These are phyloP conservation scores for Hyaloscypha hepaticicola DNA, from an alignment of 495 filamentous ascomycete genomes.

Conservation along the genomic window DNA sequence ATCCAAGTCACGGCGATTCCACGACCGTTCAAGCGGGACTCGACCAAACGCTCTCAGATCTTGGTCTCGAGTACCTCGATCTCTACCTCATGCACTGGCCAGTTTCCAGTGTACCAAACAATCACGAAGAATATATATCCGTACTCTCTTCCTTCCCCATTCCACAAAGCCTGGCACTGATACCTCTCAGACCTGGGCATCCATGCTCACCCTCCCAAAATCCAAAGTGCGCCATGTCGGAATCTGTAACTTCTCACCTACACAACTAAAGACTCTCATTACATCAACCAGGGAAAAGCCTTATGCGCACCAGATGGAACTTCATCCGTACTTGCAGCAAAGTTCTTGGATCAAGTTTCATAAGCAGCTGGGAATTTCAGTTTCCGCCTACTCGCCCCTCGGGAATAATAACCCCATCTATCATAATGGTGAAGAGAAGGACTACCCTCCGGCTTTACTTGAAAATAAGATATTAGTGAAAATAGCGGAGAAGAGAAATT, in stretches of 20 bases:
- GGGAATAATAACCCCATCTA: slow-evolving; percentile 64
- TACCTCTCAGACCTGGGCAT: slow-evolving; percentile 1
- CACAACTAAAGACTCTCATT: slow-evolving; percentile 69
- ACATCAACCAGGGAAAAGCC: slow-evolving; percentile 61
- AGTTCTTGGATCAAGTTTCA: slow-evolving; percentile 74
- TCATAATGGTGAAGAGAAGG: not conserved
- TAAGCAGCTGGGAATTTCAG: slow-evolving; percentile 64
- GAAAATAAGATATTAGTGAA: slow-evolving; percentile 64
- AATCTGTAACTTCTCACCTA: slow-evolving; percentile 75
- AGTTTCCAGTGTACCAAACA: slow-evolving; percentile 64
- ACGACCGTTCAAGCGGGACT: slow-evolving; percentile 61
- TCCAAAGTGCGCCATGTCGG: slow-evolving; percentile 71
- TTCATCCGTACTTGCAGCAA: slow-evolving; percentile 78
- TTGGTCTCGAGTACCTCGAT: slow-evolving; percentile 77
- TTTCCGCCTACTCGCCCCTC: slow-evolving; percentile 71
- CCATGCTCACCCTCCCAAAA: not conserved
- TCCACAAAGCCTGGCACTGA: not conserved
- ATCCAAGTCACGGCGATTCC: slow-evolving; percentile 55
- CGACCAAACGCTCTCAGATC: slow-evolving; percentile 62
- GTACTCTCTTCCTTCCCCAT: not conserved
- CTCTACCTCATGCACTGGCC: slow-evolving; percentile 81
- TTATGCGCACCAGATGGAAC: slow-evolving; percentile 85
- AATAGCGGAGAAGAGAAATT: slow-evolving; percentile 65
- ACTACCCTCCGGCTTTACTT: slow-evolving; percentile 53
- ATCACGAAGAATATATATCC: not conserved